Evolutionary conservation across 176 grass and related monocot species (phyloP), one percentile per base, ranked within the genome.

Genomic region (Avena atlantica): DNA sequence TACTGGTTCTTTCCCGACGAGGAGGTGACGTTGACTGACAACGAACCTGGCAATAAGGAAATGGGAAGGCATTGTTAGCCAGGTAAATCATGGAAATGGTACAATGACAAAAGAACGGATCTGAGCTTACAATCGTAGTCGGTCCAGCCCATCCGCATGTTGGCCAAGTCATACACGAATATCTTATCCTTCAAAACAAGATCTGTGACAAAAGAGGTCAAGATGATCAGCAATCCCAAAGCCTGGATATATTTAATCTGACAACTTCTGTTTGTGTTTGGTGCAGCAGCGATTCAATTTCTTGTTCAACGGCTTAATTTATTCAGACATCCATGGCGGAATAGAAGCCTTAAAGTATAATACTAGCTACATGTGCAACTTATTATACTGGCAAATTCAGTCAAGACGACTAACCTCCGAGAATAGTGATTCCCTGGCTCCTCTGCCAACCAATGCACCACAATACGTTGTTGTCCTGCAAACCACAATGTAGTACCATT

Each of bases 391-490:
- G 8, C 45, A 63, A 78, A 65, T 65, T 44, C 49, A 60, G 51
- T 67, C 60, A 51, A 86, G 27, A 84, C 34, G 72, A 63, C 82
- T 83, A 89, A 99, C 97, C 97, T 99, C 97, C 97, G 3, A 99
- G 78, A 85, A 99, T 96, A 84, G 87, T 99, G 84, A 92, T 93
- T 60, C 91, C 92, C 89, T 96, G 88, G 80, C 91, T 99, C 67
- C 86, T 99, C 91, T 93, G 94, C 97, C 97, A 99, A 58, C 97
- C 97, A 86, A 99, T 94, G 84, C 97, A 99, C 97, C 97, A 99
- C 79, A 93, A 57, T 75, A 87, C 85, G 74, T 55, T 81, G 87
- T 89, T 91, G 17, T 89, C 97, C 97, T 99, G 87, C 70, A 96
- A 87, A 75, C 9, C 63, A 93, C 57, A 16, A 66, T 48, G 81